These are phyloP conservation scores for Hypericum perforatum DNA, from an alignment of 345 rosid genomes.

Conservation along the genomic window DNA sequence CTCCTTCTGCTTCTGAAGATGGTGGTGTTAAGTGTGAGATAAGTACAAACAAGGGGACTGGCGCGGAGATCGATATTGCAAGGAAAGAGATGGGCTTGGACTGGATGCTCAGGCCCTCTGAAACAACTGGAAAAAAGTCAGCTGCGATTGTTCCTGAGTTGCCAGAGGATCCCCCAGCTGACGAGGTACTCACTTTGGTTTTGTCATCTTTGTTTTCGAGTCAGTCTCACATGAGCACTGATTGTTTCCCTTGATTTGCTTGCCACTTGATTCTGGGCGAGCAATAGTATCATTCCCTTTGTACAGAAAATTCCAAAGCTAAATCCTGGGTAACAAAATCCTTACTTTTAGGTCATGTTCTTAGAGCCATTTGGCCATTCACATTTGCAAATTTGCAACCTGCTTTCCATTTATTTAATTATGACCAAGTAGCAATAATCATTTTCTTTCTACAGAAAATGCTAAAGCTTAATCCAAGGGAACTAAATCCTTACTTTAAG, in stretches of 20 bases:
- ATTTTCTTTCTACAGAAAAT: conserved; percentile 21
- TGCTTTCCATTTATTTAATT: conserved; percentile 1
- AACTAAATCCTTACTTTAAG: conserved; percentile 76
- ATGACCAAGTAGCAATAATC: neutral
- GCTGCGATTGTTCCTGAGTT: conserved; percentile 20
- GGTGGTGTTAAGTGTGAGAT: conserved; percentile 1
- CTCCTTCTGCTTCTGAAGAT: conserved; percentile 16
- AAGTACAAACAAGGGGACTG: neutral
- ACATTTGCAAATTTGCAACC: neutral
- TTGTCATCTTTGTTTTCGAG: neutral
- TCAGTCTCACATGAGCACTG: neutral
- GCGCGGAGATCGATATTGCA: conserved; percentile 33
- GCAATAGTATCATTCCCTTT: too few relatives aligned
- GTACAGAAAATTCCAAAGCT: too few relatives aligned
- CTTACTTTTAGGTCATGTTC: too few relatives aligned
- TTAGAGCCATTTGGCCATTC: neutral
- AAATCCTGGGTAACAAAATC: too few relatives aligned
- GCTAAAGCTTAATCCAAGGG: conserved; percentile 52
- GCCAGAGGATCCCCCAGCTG: conserved; percentile 30
- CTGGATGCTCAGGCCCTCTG: conserved; percentile 74
- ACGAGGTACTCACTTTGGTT: conserved; percentile 42
- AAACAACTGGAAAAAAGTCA: conserved; percentile 27
- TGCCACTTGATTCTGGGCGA: too few relatives aligned
- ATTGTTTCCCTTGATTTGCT: too few relatives aligned
- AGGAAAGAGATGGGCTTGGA: conserved; percentile 73